Base-by-base conservation (phyloP, 2,329 filamentous ascomycete genomes). In the Diaporthe aspalathi region DNA sequence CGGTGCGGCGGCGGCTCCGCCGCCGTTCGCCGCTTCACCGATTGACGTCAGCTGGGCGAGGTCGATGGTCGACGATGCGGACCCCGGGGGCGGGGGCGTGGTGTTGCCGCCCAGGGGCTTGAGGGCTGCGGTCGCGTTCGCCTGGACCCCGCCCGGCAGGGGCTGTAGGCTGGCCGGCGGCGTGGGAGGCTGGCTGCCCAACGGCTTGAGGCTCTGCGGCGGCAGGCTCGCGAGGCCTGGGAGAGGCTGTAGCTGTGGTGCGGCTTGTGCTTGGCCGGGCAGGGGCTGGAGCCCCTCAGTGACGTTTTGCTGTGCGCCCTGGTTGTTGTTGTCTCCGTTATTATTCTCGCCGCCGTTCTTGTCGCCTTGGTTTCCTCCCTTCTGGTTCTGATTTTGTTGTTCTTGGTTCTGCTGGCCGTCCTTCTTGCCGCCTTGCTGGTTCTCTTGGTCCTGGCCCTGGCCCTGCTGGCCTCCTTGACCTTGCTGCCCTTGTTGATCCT, bases 281-380 rank as follows among this genome's bases (percentile, higher is more conserved):
- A 72, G 71, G 54, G 71, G 56, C 68, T 70, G 67, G 5, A 72
- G 71, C 17, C 57, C 47, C 35, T 57, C n/a, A 0, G 35, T 62
- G 27, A 35, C 60, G 29, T 65, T 60, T n/a, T 57, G 53, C 40
- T 50, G 35, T 7, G 60, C 52, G 27, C 22, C 40, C 27, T 63
- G 12, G 1, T 45, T 56, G 12, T 32, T 38, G 63, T 53, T 68
- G 38, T 40, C 63, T 16, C 50, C 38, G 12, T 38, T 43, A 43
- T 53, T 68, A 16, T 56, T 70, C 32, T 60, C 70, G 65, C 60
- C 67, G 57, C 68, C 57, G 62, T 65, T 72, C 32, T 72, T 73
- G 47, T 49, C 22, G 60, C 60, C 60, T 27, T 63, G 60, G 14
- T 63, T 63, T 32, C 43, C 60, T 12, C 60, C 60, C 56, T 56